These are phyloP conservation scores for Sclerotinia subarctica DNA, from an alignment of 2,329 filamentous ascomycete genomes.

Conservation along the genomic window DNA sequence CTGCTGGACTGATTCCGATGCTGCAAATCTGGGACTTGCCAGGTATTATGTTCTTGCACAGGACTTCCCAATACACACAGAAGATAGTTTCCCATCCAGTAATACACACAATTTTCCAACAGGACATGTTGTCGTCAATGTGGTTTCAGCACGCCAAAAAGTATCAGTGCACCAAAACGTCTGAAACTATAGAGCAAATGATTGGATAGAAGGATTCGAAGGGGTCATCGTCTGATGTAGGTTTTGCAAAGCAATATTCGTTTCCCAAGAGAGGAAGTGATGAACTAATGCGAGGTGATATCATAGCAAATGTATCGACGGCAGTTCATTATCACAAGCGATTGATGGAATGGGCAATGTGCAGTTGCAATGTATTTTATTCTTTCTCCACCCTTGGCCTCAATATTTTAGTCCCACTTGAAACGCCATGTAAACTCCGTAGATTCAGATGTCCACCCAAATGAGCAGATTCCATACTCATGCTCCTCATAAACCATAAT, in stretches of 20 bases:
- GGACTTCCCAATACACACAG: too few relatives aligned
- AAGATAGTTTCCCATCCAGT: background rate
- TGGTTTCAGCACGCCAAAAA: background rate
- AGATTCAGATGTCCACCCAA: background rate
- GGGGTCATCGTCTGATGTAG: background rate
- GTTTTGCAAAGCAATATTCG: background rate
- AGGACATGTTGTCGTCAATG: too few relatives aligned
- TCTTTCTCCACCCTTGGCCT: constrained; percentile 15
- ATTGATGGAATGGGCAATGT: background rate
- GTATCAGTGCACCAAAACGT: background rate
- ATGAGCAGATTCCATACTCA: background rate
- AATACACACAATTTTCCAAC: background rate
- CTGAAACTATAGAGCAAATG: too few relatives aligned
- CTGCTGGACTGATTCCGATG: background rate
- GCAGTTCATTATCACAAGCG: background rate
- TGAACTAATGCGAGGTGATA: background rate
- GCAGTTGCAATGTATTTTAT: constrained; percentile 12
- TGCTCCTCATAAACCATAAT: background rate
- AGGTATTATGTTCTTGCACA: too few relatives aligned
- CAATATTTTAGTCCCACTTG: background rate
- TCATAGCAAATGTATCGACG: background rate
- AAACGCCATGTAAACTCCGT: constrained; percentile 14
- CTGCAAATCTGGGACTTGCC: background rate
- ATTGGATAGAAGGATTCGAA: background rate
- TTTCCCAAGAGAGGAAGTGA: background rate